A percentile compares a stretch with the other conserved stretches of the same genome.
Evolutionary conservation across 2,329 filamentous ascomycete species (phyloP).

Genomic region (Emydomyces testavorans): DNA sequence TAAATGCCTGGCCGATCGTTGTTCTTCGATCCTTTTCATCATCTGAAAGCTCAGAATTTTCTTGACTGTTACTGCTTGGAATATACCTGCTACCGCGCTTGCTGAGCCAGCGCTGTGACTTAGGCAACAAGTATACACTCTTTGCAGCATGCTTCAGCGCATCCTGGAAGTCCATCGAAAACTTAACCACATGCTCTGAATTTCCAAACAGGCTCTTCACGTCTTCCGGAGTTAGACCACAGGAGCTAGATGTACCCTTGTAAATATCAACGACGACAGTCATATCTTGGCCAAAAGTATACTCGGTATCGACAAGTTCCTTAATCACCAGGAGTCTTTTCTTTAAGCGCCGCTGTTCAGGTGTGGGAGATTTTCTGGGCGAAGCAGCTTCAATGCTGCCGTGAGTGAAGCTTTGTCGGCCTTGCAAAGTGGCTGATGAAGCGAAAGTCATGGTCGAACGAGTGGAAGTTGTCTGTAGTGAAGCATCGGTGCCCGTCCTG

Average conservation of each 20-base stretch:
- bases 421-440: constrained; percentile 31
- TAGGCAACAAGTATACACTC: constrained; percentile 62
- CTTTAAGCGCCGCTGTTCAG: constrained; percentile 48
- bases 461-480: constrained; percentile 23
- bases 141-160: constrained; percentile 69
- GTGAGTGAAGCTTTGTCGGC: constrained; percentile 23
- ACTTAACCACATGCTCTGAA: constrained; percentile 76
- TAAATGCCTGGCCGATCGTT: constrained; percentile 48
- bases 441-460: constrained; percentile 25
- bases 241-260: constrained; percentile 78
- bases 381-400: constrained; percentile 17
- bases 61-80: constrained; percentile 30
- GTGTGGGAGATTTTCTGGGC: constrained; percentile 25
- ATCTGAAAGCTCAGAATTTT: constrained; percentile 29
- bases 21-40: constrained; percentile 49
- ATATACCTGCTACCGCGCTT: constrained; percentile 41
- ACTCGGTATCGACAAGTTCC: constrained; percentile 86
- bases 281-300: constrained; percentile 86
- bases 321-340: constrained; percentile 78
- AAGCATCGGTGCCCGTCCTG: constrained; percentile 31
- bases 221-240: constrained; percentile 68
- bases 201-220: constrained; percentile 88
- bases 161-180: constrained; percentile 68
- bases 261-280: constrained; percentile 97
- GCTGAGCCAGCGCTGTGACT: constrained; percentile 42